Base-by-base conservation (phyloP, 805 yeast genomes). In the Barnettozyma sp. region DNA sequence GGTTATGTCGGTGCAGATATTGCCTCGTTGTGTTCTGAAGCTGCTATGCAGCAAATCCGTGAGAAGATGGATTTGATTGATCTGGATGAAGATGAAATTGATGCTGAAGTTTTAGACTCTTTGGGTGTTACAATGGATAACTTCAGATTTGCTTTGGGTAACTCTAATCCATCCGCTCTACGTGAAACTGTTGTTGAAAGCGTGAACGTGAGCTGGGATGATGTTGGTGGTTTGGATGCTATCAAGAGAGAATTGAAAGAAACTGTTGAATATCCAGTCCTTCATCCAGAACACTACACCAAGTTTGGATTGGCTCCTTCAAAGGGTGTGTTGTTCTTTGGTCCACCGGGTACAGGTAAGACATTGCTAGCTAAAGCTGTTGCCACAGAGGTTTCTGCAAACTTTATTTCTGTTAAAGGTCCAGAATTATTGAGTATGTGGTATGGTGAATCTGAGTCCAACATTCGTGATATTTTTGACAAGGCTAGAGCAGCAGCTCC, bases 261-360 rank as follows among this genome's bases (percentile, higher is more conserved):
- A 72, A 92, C 97, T 41, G 99, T 92, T 40, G 98, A 92, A 69
- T 92, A 92, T 62, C 99, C 99, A 26, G 98, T 92, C 36, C 71
- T 90, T 60, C 97, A 92, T 65, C 97, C 99, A 63, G 98, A 92
- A 58, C 95, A 90, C 71, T 92, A 86, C 68, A 84, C 94, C 64
- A 94, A 92, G 70, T 92, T 92, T 58, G 99, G 99, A 47, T 76
- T 92, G 60, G 79, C 97, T 8, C 98, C 99, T 37, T 80, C 98
- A 26, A 88, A 90, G 67, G 99, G 99, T 70, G 98, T 92, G 49
- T 71, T 92, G 60, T 92, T 92, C 73, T 92, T 83, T 62, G 99
- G 99, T 52, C 99, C 99, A 36, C 99, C 99, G 42, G 99, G 99
- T 83, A 92, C 97, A 42, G 98, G 98, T 87, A 92, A 92, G 70